These are phyloP conservation scores for Martiniozyma asiatica DNA, from an alignment of 1,139 yeast species.

Conservation along the genomic window DNA sequence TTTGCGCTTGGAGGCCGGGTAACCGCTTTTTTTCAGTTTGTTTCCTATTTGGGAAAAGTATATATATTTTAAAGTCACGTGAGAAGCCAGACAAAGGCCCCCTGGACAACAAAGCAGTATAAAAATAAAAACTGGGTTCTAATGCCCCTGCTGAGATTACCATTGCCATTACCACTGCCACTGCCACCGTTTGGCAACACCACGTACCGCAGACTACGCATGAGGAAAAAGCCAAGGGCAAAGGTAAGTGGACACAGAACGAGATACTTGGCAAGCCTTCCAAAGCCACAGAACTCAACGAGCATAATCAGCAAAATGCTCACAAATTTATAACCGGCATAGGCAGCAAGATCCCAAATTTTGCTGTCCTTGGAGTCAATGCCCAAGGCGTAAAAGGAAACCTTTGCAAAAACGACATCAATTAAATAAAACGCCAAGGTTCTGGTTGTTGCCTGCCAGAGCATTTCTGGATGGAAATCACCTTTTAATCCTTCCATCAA, in stretches of 20 bases:
- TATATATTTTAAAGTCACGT: slow-evolving; percentile 7
- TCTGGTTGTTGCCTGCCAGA: slow-evolving; percentile 85
- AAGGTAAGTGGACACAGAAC: slow-evolving; percentile 34
- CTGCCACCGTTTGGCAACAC: slow-evolving; percentile 51
- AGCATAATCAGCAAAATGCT: slow-evolving; percentile 51
- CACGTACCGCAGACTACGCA: slow-evolving; percentile 76
- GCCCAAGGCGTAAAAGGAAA: slow-evolving; percentile 50
- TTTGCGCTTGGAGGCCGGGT: background rate
- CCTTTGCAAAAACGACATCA: slow-evolving; percentile 51
- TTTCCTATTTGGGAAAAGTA: too few relatives aligned
- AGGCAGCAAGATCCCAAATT: slow-evolving; percentile 70
- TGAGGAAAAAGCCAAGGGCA: slow-evolving; percentile 55
- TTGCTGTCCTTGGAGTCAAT: slow-evolving; percentile 39
- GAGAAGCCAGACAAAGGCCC: slow-evolving; percentile 27
- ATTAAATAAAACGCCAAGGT: slow-evolving; percentile 72
- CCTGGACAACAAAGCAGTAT: slow-evolving; percentile 77
- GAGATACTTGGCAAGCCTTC: slow-evolving; percentile 28
- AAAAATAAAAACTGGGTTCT: slow-evolving; percentile 77
- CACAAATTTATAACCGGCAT: slow-evolving; percentile 90
- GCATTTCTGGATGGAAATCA: slow-evolving; percentile 83
- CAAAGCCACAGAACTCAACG: slow-evolving; percentile 30
- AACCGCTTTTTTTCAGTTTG: background rate
- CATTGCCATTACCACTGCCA: slow-evolving; percentile 28
- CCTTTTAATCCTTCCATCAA: slow-evolving; percentile 80
- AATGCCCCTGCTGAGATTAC: slow-evolving; percentile 54